A percentile compares a stretch with the other conserved stretches of the same genome.
phyloP scores from a whole-genome alignment of 306 rosid species.

The Cucurbita maxima region DNA sequence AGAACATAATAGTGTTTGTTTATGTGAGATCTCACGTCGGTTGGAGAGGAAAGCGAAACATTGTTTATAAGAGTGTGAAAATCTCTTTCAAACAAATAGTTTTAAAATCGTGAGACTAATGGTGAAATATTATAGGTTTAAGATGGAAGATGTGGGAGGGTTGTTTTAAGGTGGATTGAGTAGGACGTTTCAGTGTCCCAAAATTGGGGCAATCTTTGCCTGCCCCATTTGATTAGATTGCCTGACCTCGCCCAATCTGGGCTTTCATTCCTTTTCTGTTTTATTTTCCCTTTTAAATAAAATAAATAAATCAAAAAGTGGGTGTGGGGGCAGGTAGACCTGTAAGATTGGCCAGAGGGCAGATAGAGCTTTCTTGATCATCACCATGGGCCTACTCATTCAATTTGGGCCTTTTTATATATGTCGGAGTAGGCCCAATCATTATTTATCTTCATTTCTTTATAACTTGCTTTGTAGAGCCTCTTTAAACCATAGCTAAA shows the following conservation, averaged over 20 bases:
- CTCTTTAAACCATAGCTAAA: not conserved
- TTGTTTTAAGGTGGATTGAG: not conserved
- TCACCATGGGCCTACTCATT: not conserved
- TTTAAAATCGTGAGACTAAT: too few relatives aligned
- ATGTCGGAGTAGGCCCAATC: not conserved
- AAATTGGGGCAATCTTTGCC: not conserved
- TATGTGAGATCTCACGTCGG: too few relatives aligned
- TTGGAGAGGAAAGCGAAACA: too few relatives aligned
- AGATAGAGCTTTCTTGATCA: not conserved
- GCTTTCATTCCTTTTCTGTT: not conserved
- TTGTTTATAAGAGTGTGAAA: too few relatives aligned
- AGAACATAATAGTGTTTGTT: too few relatives aligned
- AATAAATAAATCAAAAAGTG: too few relatives aligned
- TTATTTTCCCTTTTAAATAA: too few relatives aligned
- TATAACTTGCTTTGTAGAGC: not conserved
- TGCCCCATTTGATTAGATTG: not conserved
- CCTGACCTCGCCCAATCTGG: not conserved
- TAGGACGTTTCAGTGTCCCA: slow-evolving; percentile 1
- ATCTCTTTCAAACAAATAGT: too few relatives aligned
- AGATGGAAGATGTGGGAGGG: not conserved
- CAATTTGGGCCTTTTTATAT: not conserved
- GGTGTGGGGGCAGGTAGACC: too few relatives aligned
- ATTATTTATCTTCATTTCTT: not conserved
- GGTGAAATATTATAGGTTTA: too few relatives aligned
- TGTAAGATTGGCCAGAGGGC: not conserved